Evolutionary conservation across 2,329 filamentous ascomycete species (phyloP), one percentile per base, ranked within the genome.

Genomic region (Trichoderma cornu-damae): DNA sequence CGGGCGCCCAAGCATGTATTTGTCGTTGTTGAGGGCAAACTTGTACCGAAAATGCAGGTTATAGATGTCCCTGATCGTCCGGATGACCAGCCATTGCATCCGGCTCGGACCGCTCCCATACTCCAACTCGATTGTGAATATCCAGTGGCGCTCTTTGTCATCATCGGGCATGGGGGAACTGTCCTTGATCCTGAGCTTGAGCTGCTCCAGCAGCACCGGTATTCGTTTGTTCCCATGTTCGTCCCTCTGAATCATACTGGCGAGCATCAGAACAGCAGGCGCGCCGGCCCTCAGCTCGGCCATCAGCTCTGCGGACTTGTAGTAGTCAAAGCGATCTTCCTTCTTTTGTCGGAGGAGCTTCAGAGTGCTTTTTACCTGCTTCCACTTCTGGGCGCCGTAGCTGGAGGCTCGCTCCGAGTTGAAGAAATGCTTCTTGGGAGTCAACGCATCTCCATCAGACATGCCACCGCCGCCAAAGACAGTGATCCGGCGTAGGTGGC

Each of bases 241-340:
- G 65, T 99, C 94, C 58, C 94, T 83, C 73, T 97, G 94, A 65
- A 97, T 94, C 89, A 97, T 96, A 68, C 92, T 96, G 6, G 94
- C 94, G 52, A 99, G 77, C 72, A 99, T 96, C 59, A 99, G 77
- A 18, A 93, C 94, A 22, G 94, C 94, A 3, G 94, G 94, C 1
- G 92, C 90, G 54, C 91, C 94, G 42, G 94, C 95, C 48, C 94
- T 83, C 35, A 99, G 77, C 72, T 99, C 94, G 1, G 94, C 94
- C 83, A 99, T 93, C 46, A 99, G 79, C 71, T 99, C 94, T 2
- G 94, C 91, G 8, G 93, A 97, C 71, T 97, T 99, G 67, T 89
- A 87, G 68, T 94, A 91, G 70, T 99, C 94, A 60, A 96, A 88
- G 43, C 88, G 87, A 56, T 96, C 90, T 54, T 90, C 88, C 70